Percentiles rank a stretch among this genome's conserved stretches.
These are phyloP conservation scores for Colletotrichum abscissum DNA, from an alignment of 2,329 filamentous ascomycete genomes.

Conservation along the genomic window DNA sequence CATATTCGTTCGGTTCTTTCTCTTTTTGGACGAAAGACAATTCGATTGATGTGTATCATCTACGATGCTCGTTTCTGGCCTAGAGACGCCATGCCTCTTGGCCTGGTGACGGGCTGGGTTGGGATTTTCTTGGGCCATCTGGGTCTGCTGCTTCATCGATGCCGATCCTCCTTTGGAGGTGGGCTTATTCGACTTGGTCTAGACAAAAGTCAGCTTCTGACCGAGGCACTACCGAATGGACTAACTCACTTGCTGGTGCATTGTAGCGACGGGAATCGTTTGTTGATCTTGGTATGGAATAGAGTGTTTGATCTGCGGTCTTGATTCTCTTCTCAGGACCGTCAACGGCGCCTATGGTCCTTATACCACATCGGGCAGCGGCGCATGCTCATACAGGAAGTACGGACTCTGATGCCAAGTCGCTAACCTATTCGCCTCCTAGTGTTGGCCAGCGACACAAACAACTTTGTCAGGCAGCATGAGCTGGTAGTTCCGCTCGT, in stretches of 20 bases:
- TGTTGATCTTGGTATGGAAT: not conserved
- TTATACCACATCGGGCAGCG: not conserved
- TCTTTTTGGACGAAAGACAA: not conserved
- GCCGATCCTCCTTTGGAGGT: not conserved
- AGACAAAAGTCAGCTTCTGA: not conserved
- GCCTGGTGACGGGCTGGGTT: too few species aligned
- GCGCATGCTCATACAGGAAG: not conserved
- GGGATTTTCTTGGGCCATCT: too few species aligned
- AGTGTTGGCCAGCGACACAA: not conserved
- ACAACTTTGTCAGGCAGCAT: not conserved
- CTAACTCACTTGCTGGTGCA: not conserved
- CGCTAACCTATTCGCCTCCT: not conserved
- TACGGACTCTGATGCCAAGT: not conserved
- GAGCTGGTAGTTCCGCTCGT: not conserved
- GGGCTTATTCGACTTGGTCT: not conserved
- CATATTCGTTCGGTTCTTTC: not conserved
- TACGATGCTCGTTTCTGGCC: not conserved
- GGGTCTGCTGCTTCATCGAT: not conserved
- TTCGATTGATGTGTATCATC: not conserved
- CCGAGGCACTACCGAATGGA: rapidly evolving
- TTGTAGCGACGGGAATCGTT: not conserved
- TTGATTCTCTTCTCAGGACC: not conserved
- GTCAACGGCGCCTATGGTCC: not conserved
- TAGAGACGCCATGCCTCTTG: too few species aligned
- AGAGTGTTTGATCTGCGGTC: not conserved